These are phyloP conservation scores for Lachancea meyersii DNA, from an alignment of 805 yeast species.

Conservation along the genomic window DNA sequence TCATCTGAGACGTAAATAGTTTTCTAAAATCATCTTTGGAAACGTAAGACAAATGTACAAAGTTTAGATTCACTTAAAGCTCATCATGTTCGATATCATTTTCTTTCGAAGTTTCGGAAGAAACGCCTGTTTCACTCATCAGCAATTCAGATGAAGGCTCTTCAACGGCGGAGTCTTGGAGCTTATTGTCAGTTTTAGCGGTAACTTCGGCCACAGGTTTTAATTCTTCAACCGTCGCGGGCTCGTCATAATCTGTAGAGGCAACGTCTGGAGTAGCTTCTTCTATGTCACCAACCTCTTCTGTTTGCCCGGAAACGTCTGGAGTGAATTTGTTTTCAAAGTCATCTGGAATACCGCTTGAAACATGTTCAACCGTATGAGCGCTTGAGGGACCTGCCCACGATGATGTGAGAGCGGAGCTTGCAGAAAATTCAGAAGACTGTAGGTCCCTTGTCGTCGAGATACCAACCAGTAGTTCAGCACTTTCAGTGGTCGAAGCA, in stretches of 20 bases:
- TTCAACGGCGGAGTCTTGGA: background rate
- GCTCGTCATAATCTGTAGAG: background rate
- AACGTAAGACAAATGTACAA: background rate
- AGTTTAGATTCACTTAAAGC: background rate
- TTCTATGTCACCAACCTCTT: background rate
- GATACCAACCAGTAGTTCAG: background rate
- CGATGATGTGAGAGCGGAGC: conserved; percentile 1
- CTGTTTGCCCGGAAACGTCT: background rate
- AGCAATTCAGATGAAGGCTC: background rate
- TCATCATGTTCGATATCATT: background rate
- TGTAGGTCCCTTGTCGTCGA: too few relatives aligned
- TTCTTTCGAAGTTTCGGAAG: background rate
- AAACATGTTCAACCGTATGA: background rate
- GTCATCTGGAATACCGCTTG: conserved; percentile 8
- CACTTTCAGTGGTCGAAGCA: background rate
- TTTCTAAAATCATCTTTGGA: background rate
- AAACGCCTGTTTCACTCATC: background rate
- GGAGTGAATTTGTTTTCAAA: conserved; percentile 9
- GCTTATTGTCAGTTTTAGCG: background rate
- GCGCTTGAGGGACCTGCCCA: background rate
- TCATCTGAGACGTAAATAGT: background rate
- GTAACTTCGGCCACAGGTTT: background rate
- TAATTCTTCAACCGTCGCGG: conserved; percentile 2
- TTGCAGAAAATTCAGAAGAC: background rate
- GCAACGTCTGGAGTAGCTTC: background rate